Evolutionary conservation across 345 rosid genomes (phyloP).

Genomic region (Garcia nutans): DNA sequence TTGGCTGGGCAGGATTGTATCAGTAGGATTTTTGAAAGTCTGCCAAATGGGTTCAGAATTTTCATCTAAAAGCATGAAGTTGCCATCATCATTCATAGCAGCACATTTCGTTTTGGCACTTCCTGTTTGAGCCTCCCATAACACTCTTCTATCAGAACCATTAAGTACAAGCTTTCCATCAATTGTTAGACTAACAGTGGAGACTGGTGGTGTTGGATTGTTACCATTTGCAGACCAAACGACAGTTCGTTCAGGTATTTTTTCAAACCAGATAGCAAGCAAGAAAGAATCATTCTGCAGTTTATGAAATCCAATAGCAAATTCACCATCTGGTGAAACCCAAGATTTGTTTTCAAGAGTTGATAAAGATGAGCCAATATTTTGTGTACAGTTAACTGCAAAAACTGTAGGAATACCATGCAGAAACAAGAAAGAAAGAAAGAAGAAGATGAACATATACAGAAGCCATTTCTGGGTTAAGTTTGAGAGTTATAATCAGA

Average conservation of each 20-base stretch:
- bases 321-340: background rate
- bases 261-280: slow-evolving; percentile 11
- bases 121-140: background rate
- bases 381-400: no score
- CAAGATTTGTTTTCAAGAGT: background rate
- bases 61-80: slow-evolving; percentile 11
- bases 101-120: background rate
- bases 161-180: background rate
- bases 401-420: no score
- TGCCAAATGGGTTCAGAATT: slow-evolving; percentile 8
- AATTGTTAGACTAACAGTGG: background rate
- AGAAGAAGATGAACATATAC: no score
- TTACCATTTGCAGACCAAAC: slow-evolving; percentile 24
- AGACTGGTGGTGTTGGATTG: slow-evolving; percentile 9
- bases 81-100: slow-evolving; percentile 11
- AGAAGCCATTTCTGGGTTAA: no score
- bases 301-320: background rate
- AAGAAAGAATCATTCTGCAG: background rate
- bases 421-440: no score
- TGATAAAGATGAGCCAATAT: background rate
- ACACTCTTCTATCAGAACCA: background rate
- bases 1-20: slow-evolving; percentile 21
- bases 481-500: no score
- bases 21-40: slow-evolving; percentile 15
- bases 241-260: slow-evolving; percentile 12